Conservation (phyloP, 2,329 filamentous ascomycete species). For the Phialemoniopsis sp. region DNA sequence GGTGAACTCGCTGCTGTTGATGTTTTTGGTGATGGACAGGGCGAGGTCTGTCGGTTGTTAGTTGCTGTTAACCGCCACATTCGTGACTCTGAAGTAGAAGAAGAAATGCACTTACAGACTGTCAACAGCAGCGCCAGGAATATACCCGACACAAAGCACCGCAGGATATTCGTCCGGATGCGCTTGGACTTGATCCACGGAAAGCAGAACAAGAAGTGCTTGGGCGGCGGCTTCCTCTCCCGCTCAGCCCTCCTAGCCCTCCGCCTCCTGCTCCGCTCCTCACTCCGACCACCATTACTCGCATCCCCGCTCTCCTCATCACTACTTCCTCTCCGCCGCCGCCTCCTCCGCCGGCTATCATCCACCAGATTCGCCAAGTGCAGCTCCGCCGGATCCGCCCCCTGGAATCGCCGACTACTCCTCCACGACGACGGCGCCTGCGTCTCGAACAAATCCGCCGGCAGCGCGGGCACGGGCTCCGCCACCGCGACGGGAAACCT, state of each 20-base stretch:
- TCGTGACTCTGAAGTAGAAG: neutral
- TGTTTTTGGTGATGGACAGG: constrained; percentile 62
- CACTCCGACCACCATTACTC: constrained; percentile 3
- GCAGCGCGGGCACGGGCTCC: constrained; percentile 10
- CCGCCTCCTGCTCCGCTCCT: constrained; percentile 6
- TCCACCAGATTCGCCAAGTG: constrained; percentile 40
- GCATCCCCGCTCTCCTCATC: constrained; percentile 1
- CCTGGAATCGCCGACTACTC: constrained; percentile 21
- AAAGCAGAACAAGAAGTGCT: constrained; percentile 48
- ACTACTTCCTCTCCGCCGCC: neutral
- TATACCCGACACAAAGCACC: constrained; percentile 61
- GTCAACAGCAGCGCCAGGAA: constrained; percentile 56
- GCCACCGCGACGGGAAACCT: constrained; percentile 1
- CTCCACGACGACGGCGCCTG: too few species aligned
- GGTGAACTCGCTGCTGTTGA: constrained; percentile 67
- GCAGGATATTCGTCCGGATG: constrained; percentile 51
- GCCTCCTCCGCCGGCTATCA: constrained; percentile 27
- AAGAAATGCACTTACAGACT: constrained; percentile 54
- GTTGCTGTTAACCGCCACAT: neutral
- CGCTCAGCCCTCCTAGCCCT: constrained; percentile 2
- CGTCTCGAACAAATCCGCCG: constrained; percentile 9
- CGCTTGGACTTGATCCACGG: constrained; percentile 50
- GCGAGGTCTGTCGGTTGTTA: constrained; percentile 56
- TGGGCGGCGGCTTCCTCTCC: constrained; percentile 19
- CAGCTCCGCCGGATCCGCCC: constrained; percentile 43